Percentiles rank a stretch among this genome's conserved stretches.
Evolutionary conservation across 345 rosid species (phyloP).

Genomic region (Populus davidiana): DNA sequence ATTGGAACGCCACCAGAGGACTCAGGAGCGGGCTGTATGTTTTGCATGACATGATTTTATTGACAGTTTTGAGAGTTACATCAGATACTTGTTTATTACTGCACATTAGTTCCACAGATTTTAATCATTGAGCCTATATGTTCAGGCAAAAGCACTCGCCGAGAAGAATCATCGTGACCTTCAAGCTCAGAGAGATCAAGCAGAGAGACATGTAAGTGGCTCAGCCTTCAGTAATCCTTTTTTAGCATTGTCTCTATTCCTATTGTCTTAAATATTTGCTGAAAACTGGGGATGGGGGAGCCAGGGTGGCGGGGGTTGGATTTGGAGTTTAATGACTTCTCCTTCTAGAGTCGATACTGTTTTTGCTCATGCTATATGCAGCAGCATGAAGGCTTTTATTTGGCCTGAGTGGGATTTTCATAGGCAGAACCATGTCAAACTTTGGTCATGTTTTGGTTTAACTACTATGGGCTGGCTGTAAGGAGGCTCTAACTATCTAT

Average conservation of each 20-base stretch:
- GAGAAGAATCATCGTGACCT: constrained; percentile 95
- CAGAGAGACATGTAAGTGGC: constrained; percentile 87
- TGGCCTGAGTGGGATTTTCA: background rate
- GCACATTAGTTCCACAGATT: background rate
- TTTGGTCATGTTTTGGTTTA: background rate
- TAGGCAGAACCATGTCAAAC: background rate
- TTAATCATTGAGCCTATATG: constrained; percentile 15
- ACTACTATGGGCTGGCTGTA: background rate
- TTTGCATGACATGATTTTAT: constrained; percentile 6
- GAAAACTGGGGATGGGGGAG: background rate
- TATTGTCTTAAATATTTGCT: background rate
- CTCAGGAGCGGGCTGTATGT: constrained; percentile 96
- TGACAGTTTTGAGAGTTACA: background rate
- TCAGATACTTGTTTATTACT: constrained; percentile 3
- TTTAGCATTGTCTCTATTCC: background rate
- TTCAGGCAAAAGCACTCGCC: constrained; percentile 90
- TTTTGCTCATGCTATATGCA: background rate
- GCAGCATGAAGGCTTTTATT: background rate
- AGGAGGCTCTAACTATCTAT: background rate
- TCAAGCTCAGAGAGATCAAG: constrained; percentile 86
- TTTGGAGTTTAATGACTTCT: background rate
- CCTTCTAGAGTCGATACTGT: background rate
- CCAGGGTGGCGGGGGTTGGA: background rate
- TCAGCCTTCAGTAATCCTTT: constrained; percentile 7
- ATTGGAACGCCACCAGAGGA: constrained; percentile 92